These are phyloP conservation scores for Synchytrium microbalum DNA, from an alignment of 371 early-diverging fungal genomes.

Conservation along the genomic window DNA sequence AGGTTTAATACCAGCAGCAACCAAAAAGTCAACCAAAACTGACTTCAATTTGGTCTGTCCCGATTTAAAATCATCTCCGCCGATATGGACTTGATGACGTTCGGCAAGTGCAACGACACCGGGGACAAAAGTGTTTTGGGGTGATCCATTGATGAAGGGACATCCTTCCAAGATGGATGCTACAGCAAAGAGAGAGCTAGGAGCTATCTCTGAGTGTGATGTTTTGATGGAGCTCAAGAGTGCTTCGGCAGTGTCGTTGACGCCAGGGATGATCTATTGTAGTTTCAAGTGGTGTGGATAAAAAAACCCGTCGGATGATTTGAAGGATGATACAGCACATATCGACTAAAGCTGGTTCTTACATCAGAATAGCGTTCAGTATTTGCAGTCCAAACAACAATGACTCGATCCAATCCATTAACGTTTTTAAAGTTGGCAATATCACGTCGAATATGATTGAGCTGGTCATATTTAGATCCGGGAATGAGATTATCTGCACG, in stretches of 20 bases:
- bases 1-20: constrained; percentile 97
- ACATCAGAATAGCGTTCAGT: constrained; percentile 77
- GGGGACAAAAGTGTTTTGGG: constrained; percentile 97
- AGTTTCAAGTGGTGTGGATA: too few relatives aligned
- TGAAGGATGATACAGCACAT: background rate
- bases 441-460: constrained; percentile 83
- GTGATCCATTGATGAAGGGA: constrained; percentile 96
- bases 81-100: constrained; percentile 78
- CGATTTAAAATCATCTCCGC: constrained; percentile 98
- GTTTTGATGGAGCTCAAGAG: too few relatives aligned
- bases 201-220: too few relatives aligned
- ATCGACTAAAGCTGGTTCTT: background rate
- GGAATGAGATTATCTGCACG: constrained; percentile 86
- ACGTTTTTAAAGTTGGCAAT: constrained; percentile 75
- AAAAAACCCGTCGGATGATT: background rate
- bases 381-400: constrained; percentile 97
- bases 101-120: constrained; percentile 85
- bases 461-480: constrained; percentile 77
- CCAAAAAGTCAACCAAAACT: constrained; percentile 93
- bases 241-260: too few relatives aligned
- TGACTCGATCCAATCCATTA: constrained; percentile 82
- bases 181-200: constrained; percentile 93
- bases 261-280: too few relatives aligned
- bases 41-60: constrained; percentile 99
- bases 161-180: constrained; percentile 90